phyloP scores from a whole-genome alignment of 2,329 filamentous ascomycete species.

The Penicillium brevicompactum region DNA sequence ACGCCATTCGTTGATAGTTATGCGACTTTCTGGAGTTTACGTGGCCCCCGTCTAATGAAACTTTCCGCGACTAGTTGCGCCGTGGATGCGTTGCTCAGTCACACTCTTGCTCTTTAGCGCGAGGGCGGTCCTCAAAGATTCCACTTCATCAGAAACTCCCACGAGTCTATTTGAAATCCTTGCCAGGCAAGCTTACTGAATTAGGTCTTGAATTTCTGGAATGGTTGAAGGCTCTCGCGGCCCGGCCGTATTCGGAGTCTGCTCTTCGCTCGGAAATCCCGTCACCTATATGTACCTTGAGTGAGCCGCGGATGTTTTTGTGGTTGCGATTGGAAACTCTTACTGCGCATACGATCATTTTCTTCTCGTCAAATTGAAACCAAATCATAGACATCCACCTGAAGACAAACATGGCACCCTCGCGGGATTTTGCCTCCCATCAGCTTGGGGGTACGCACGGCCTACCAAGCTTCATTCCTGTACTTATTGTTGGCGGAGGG shows the following conservation, averaged over 20 bases:
- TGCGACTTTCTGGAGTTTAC: background rate
- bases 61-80: background rate
- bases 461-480: constrained; percentile 10
- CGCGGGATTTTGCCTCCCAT: background rate
- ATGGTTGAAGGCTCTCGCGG: background rate
- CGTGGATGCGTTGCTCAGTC: background rate
- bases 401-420: background rate
- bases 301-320: no score
- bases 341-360: no score
- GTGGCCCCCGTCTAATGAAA: background rate
- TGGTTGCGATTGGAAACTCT: no score
- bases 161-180: background rate
- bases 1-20: background rate
- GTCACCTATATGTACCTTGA: background rate
- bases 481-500: constrained; percentile 42
- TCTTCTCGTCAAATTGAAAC: no score
- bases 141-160: background rate
- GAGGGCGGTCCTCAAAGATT: background rate
- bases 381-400: no score
- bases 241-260: background rate
- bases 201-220: background rate
- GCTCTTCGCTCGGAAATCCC: background rate
- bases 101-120: background rate
- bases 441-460: background rate
- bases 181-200: background rate